Conservation (phyloP, 306 rosid species). For the Cicer pinnatifidum region DNA sequence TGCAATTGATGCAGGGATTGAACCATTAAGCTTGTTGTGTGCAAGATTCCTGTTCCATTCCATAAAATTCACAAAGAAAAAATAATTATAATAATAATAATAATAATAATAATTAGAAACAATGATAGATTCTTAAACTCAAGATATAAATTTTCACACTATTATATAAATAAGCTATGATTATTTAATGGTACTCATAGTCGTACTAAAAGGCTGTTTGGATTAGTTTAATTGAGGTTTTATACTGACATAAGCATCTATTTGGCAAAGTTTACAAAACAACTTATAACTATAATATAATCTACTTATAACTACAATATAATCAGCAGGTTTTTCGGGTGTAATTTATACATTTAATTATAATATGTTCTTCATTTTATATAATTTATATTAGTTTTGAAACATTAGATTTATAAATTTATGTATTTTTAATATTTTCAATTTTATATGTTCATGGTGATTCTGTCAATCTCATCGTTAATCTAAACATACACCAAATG, state of each 20-base stretch:
- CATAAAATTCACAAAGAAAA: constrained; percentile 30
- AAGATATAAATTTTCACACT: neutral
- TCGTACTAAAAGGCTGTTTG: neutral
- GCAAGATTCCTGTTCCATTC: constrained; percentile 71
- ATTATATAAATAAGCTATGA: too few relatives aligned
- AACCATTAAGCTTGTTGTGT: constrained; percentile 79
- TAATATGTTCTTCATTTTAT: too few relatives aligned
- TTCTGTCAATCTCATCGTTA: too few relatives aligned
- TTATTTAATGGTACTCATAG: too few relatives aligned
- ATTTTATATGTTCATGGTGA: too few relatives aligned
- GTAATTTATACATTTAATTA: too few relatives aligned
- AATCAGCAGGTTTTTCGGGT: too few relatives aligned
- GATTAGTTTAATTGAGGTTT: neutral
- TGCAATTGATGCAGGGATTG: constrained; percentile 75
- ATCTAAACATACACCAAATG: too few relatives aligned
- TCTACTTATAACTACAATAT: neutral
- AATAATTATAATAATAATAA: neutral
- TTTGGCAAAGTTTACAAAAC: neutral
- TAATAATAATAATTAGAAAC: neutral
- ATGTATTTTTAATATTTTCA: too few relatives aligned
- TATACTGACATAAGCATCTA: neutral
- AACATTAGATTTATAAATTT: too few relatives aligned
- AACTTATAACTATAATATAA: neutral
- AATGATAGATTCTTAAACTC: neutral
- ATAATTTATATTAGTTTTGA: too few relatives aligned